A percentile compares a stretch with the other conserved stretches of the same genome.
Evolutionary conservation across 2,329 filamentous ascomycete genomes (phyloP).

Genomic region (Ceratocystis cubensis): DNA sequence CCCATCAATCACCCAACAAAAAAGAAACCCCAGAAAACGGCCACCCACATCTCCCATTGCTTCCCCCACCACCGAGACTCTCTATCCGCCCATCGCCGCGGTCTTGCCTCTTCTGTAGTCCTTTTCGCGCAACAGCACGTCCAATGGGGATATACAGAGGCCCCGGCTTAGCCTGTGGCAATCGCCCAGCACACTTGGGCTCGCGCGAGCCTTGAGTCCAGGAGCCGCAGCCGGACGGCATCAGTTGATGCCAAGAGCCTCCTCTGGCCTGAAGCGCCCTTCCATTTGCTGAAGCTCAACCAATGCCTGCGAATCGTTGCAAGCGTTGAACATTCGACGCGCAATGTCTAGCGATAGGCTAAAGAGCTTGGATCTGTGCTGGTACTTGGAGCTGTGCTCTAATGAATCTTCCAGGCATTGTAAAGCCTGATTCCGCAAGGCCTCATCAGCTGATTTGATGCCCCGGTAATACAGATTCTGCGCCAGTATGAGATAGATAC

Average conservation of each 20-base stretch:
- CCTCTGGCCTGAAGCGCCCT: not conserved
- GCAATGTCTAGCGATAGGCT: not conserved
- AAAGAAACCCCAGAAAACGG: not conserved
- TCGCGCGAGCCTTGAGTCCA: no score
- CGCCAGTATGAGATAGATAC: not conserved
- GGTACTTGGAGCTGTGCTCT: not conserved
- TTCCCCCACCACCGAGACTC: not conserved
- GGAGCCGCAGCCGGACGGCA: not conserved
- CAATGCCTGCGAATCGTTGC: not conserved
- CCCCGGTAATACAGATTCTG: constrained; percentile 8
- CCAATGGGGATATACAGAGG: no score
- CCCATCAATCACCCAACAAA: not conserved
- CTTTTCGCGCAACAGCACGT: no score
- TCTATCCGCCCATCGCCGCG: no score
- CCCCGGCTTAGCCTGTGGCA: no score
- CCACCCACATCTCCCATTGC: not conserved
- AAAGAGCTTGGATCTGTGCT: not conserved
- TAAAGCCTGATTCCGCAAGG: not conserved
- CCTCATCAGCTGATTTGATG: not conserved
- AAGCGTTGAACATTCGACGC: not conserved
- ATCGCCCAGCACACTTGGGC: no score
- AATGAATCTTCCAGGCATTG: not conserved
- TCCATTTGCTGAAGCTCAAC: not conserved
- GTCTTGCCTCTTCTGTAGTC: no score
- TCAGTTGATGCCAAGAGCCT: not conserved